A percentile compares a stretch with the other conserved stretches of the same genome.
phyloP scores from a whole-genome alignment of 306 rosid genomes.

The Corylus heterophylla region DNA sequence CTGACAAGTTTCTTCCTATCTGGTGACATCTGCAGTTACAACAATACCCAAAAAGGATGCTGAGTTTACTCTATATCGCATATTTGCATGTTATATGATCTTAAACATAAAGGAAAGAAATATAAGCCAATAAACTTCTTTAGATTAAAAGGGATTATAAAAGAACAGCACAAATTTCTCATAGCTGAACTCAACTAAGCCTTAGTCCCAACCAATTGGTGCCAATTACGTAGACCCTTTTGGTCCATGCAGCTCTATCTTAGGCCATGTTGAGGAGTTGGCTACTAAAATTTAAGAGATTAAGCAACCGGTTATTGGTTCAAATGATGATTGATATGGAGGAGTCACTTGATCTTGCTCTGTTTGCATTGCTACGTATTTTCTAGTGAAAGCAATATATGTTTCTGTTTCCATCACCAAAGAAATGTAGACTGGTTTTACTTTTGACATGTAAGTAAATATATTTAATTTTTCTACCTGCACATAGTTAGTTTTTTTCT shows the following conservation, averaged over 20 bases:
- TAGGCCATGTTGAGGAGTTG: constrained; percentile 50
- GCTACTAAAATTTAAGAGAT: constrained; percentile 59
- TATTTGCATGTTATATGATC: constrained; percentile 25
- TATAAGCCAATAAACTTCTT: neutral
- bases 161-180: neutral
- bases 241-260: too few relatives aligned
- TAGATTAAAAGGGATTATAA: neutral
- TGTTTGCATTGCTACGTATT: neutral
- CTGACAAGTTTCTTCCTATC: constrained; percentile 53
- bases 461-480: neutral
- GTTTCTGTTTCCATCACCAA: neutral
- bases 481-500: neutral
- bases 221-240: neutral
- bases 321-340: constrained; percentile 37
- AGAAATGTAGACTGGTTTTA: neutral
- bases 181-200: neutral
- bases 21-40: constrained; percentile 69
- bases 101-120: constrained; percentile 6
- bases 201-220: neutral
- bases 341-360: neutral
- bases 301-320: constrained; percentile 70
- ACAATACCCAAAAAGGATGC: constrained; percentile 8
- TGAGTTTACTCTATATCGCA: constrained; percentile 9
- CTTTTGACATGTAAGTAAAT: neutral
- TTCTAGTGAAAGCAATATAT: constrained; percentile 7